phyloP scores from a whole-genome alignment of 306 rosid species.

The Senna siamea region DNA sequence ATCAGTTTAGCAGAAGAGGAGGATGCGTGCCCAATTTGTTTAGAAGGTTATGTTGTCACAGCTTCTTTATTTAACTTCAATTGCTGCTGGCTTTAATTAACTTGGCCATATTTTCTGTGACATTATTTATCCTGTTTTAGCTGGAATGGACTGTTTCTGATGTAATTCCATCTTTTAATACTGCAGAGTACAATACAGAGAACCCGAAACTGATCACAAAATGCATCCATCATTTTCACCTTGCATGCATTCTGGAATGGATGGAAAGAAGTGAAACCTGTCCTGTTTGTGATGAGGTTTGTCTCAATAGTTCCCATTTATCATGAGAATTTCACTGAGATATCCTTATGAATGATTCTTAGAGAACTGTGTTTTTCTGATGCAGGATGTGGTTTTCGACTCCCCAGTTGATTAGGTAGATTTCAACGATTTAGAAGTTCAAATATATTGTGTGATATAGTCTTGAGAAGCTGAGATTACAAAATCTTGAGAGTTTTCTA shows the following conservation, averaged over 20 bases:
- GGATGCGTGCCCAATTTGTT: slow-evolving; percentile 88
- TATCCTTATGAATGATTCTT: neutral
- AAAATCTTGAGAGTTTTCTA: slow-evolving; percentile 36
- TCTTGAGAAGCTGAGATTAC: slow-evolving; percentile 44
- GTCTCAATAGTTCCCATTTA: slow-evolving; percentile 26
- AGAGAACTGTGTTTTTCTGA: slow-evolving; percentile 25
- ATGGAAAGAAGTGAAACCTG: slow-evolving; percentile 93
- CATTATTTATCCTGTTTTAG: slow-evolving; percentile 30
- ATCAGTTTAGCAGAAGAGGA: slow-evolving; percentile 66
- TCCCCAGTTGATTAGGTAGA: slow-evolving; percentile 66
- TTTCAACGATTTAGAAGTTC: slow-evolving; percentile 29
- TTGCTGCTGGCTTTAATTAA: neutral
- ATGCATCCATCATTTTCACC: slow-evolving; percentile 91
- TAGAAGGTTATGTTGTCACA: slow-evolving; percentile 72
- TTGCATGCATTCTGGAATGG: slow-evolving; percentile 97
- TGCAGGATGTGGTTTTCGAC: slow-evolving; percentile 78
- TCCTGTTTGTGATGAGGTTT: slow-evolving; percentile 92
- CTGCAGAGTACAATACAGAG: slow-evolving; percentile 78
- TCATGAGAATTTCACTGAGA: slow-evolving; percentile 15
- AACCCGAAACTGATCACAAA: slow-evolving; percentile 77
- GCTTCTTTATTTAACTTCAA: slow-evolving; percentile 22
- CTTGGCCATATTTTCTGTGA: neutral
- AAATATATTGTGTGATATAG: slow-evolving; percentile 32
- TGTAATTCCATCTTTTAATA: slow-evolving; percentile 26
- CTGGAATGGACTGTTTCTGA: slow-evolving; percentile 21